A percentile compares a stretch with the other conserved stretches of the same genome.
Evolutionary conservation across 1,284 basidiomycete genomes (phyloP).

Genomic region (Leccinum ambiguum): DNA sequence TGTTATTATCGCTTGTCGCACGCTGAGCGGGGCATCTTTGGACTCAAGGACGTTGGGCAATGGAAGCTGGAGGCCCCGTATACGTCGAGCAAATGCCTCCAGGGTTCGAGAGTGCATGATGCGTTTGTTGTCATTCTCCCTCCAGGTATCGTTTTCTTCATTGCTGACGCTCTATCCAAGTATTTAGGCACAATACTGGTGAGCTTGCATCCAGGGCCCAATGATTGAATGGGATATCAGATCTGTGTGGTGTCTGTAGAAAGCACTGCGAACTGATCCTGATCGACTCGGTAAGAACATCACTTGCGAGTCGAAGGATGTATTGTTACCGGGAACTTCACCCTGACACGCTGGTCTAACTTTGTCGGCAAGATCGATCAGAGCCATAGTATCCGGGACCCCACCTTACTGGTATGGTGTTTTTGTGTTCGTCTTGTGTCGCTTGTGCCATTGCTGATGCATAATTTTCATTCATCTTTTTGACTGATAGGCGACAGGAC

Average conservation of each 20-base stretch:
- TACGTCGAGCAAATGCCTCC: conserved; percentile 22
- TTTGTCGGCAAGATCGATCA: conserved; percentile 31
- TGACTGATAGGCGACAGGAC: conserved; percentile 28
- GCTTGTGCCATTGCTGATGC: neutral
- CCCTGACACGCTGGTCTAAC: conserved; percentile 25
- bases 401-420: conserved; percentile 27
- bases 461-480: conserved; percentile 2
- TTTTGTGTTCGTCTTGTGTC: neutral
- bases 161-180: conserved; percentile 17
- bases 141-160: neutral
- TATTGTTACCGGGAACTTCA: conserved; percentile 28
- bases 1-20: conserved; percentile 33
- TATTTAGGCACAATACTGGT: conserved; percentile 32
- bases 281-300: conserved; percentile 20
- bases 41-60: conserved; percentile 29
- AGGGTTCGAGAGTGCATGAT: conserved; percentile 24
- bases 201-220: conserved; percentile 3
- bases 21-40: conserved; percentile 29
- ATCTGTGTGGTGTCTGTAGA: conserved; percentile 15
- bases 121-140: conserved; percentile 16
- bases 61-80: conserved; percentile 23
- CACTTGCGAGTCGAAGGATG: conserved; percentile 23
- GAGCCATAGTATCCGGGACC: conserved; percentile 16
- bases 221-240: too few species aligned
- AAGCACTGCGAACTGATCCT: conserved; percentile 33